phyloP scores from a whole-genome alignment of 192 early-diverging fungal species.

The Coemansia sp. region DNA sequence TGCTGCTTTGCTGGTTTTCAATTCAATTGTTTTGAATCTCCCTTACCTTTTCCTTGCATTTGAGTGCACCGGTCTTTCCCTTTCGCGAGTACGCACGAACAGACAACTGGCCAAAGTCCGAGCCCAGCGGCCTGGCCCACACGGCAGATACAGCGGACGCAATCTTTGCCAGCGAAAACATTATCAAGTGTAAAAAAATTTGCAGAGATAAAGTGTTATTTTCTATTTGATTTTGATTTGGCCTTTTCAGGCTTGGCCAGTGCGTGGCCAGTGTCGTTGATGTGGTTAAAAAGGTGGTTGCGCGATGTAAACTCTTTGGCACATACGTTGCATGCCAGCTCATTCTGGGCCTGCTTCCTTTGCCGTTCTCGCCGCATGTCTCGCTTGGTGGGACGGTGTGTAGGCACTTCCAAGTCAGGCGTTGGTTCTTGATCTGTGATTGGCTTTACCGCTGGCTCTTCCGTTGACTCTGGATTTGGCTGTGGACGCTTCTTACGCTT shows the following conservation, averaged over 20 bases:
- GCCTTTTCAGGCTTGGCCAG: slow-evolving; percentile 25
- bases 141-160: neutral
- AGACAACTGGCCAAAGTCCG: neutral
- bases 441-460: neutral
- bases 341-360: slow-evolving; percentile 56
- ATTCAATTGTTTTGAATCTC: neutral
- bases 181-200: neutral
- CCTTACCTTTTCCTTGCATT: neutral
- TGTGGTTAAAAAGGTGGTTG: slow-evolving; percentile 87
- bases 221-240: neutral
- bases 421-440: neutral
- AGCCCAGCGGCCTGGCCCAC: neutral
- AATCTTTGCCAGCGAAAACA: neutral
- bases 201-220: too few species aligned
- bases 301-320: slow-evolving; percentile 66
- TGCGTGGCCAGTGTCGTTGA: slow-evolving; percentile 85
- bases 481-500: slow-evolving; percentile 54
- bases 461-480: neutral
- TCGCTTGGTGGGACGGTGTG: slow-evolving; percentile 46
- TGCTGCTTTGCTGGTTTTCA: neutral
- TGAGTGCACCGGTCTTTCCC: neutral
- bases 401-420: neutral
- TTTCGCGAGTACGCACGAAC: neutral
- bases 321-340: slow-evolving; percentile 80
- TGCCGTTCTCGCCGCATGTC: slow-evolving; percentile 60